These are phyloP conservation scores for Claviceps cyperi DNA, from an alignment of 2,329 filamentous ascomycete genomes.

Conservation along the genomic window DNA sequence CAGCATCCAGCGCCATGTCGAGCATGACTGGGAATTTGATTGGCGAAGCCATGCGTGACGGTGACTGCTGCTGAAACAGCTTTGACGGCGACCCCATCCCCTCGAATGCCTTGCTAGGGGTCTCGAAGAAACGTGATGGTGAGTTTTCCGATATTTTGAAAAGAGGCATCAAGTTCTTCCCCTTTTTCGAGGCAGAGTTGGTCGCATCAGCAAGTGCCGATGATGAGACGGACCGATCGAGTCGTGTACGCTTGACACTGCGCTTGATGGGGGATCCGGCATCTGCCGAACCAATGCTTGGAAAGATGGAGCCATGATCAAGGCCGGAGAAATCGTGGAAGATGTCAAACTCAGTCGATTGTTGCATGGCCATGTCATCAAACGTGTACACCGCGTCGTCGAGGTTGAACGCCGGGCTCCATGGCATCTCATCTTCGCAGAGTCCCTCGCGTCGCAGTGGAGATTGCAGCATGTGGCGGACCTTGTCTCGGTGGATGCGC, in stretches of 20 bases:
- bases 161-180: constrained; percentile 33
- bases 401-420: constrained; percentile 53
- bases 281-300: constrained; percentile 31
- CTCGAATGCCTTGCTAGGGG: constrained; percentile 43
- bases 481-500: constrained; percentile 70
- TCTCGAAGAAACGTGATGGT: constrained; percentile 29
- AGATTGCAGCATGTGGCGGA: constrained; percentile 68
- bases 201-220: constrained; percentile 48
- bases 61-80: constrained; percentile 23
- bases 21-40: constrained; percentile 29
- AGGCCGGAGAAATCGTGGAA: constrained; percentile 29
- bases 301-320: constrained; percentile 18
- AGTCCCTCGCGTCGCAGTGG: constrained; percentile 39
- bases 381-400: constrained; percentile 40
- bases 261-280: constrained; percentile 54
- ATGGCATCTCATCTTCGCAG: constrained; percentile 36
- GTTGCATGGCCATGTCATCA: constrained; percentile 33
- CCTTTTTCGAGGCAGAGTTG: constrained; percentile 36
- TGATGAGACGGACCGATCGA: constrained; percentile 49
- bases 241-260: constrained; percentile 41
- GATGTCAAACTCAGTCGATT: constrained; percentile 46
- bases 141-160: constrained; percentile 32
- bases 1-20: constrained; percentile 23
- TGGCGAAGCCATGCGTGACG: constrained; percentile 28
- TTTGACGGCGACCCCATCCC: constrained; percentile 42